Base-by-base conservation (phyloP, 1,284 basidiomycete genomes). In the Pulveroboletus sp. region DNA sequence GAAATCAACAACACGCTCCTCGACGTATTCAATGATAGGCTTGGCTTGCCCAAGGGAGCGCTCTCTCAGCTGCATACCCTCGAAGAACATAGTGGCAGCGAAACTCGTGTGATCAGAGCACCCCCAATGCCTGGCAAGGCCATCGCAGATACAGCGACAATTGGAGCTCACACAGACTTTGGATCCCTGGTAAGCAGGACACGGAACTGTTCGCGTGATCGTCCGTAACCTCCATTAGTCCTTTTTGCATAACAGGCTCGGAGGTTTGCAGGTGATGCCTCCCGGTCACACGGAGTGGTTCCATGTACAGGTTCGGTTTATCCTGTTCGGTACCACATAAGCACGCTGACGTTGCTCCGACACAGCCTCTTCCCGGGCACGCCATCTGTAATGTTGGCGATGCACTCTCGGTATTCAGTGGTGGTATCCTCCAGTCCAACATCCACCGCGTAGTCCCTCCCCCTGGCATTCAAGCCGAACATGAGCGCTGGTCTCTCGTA, bases 241-340 rank as follows among this genome's bases (percentile, higher is more conserved):
- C 0, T 82, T 87, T 71, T 72, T 89, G 47, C 84, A 87, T 68
- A 89, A 89, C 67, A 80, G 80, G 17, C 78, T 91, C 0, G 88
- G 88, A 4, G 89, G 89, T 0, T 73, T 91, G 8, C 89, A 91
- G 63, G 86, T 90, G 1, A 75, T 89, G 40, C 79, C 81, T 1
- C 86, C 86, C 0, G 83, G 83, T 4, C 74, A 79, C 12, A 77
- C 82, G n/a, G 70, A 78, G 24, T 91, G 88, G 88, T 82, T 83
- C 62, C 90, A 88, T 59, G 77, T 89, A 57, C 80, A 81, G 75
- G 85, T 85, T 50, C 12, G 43, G 43, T 40, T 8, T 15, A 1
- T 22, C 18, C 18, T 29, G 31, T 44, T 25, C 17, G 11, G 12
- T 9, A 7, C 28, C 25, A 14, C 12, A 8, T 29, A 5, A 14